Evolutionary conservation across 176 grass and related monocot species (phyloP), one percentile per base, ranked within the genome.

Genomic region (Eleusine indica): DNA sequence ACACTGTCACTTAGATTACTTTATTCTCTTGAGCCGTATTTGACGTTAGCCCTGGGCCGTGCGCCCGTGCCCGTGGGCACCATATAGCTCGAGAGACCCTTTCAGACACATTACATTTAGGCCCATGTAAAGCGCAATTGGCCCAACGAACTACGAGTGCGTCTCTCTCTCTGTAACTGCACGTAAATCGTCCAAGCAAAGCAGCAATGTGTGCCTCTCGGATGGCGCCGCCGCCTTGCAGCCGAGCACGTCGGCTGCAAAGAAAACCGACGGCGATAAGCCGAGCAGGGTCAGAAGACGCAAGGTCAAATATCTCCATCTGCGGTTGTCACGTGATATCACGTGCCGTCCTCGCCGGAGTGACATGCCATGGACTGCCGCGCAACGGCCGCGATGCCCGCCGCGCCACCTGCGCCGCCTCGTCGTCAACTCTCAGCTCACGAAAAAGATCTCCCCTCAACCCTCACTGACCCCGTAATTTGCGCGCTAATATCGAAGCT

Each of bases 321-420:
- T 0, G 10, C 11, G 44, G 44, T 39, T 51, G 19, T 58, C 79
- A 86, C 58, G 47, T 81, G 88, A 64, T 6, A 11, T 35, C 84
- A 90, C 49, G 75, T 86, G 84, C 52, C 58, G 64, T 52, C 73
- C 78, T 82, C 78, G 48, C 70, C 39, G 85, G 19, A 70, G 68
- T 35, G 70, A 32, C 71, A 65, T 41, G 77, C 63, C 75, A 53
- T 79, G 73, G 65, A 29, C 71, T 29, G 63, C 3, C 17, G 70
- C 64, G 19, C 57, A n/a, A 2, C 61, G 48, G 62, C 84, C 80
- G 84, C 41, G 80, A 90, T 90, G 84, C 89, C 64, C 75, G 75
- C 52, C 80, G 74, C 80, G 19, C 51, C 88, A 78, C 84, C 83
- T 51, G 73, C 68, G 0, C 9, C 37, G 60, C 84, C 43, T 41